A percentile compares a stretch with the other conserved stretches of the same genome.
Conservation (phyloP, 176 grass and related monocot genomes). For the Musa itinerans region DNA sequence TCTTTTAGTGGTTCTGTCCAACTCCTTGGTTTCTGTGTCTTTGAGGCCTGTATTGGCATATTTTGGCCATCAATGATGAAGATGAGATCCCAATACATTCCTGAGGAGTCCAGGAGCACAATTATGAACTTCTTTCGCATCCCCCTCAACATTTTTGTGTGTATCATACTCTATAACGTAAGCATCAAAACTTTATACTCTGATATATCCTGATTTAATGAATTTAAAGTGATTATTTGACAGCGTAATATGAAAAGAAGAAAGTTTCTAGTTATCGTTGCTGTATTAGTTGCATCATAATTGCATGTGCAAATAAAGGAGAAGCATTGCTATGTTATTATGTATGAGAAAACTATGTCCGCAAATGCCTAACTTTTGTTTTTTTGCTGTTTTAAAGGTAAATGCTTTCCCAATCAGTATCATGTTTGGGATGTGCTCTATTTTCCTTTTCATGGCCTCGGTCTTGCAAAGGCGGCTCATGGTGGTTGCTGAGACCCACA, state of each 20-base stretch:
- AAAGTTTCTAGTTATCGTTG: no score
- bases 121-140: constrained; percentile 97
- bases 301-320: neutral
- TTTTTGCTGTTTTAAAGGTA: constrained; percentile 32
- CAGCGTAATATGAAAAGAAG: no score
- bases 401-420: constrained; percentile 83
- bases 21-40: constrained; percentile 83
- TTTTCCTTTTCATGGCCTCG: constrained; percentile 86
- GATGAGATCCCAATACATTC: constrained; percentile 94
- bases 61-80: constrained; percentile 99
- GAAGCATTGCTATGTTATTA: neutral
- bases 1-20: constrained; percentile 63
- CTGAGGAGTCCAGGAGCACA: constrained; percentile 89
- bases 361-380: neutral
- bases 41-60: constrained; percentile 81
- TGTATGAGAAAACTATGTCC: neutral
- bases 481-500: constrained; percentile 67
- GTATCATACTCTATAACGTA: constrained; percentile 94
- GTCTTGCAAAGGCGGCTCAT: constrained; percentile 89
- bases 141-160: constrained; percentile 90
- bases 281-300: neutral
- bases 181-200: constrained; percentile 14
- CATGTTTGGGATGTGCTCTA: constrained; percentile 98
- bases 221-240: no score
- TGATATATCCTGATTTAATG: no score